phyloP scores from a whole-genome alignment of 805 yeast genomes.

The Sungouiozyma ichnusensis region DNA sequence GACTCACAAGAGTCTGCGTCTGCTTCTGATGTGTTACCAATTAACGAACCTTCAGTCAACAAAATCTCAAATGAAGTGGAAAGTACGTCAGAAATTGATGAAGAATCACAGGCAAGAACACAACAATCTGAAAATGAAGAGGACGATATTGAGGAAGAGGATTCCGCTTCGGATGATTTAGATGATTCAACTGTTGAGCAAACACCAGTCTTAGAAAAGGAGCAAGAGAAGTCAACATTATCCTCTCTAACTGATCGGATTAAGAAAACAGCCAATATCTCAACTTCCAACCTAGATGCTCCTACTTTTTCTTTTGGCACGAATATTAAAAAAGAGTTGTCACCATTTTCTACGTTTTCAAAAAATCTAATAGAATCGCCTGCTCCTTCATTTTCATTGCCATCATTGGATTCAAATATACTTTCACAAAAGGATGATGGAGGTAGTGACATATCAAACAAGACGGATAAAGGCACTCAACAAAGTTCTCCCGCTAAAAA shows the following conservation, averaged over 20 bases:
- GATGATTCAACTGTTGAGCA: conserved; percentile 19
- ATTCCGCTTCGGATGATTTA: conserved; percentile 4
- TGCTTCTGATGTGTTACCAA: not conserved
- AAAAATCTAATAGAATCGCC: conserved; percentile 12
- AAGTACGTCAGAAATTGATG: not conserved
- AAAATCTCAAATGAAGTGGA: not conserved
- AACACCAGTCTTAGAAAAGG: conserved; percentile 6
- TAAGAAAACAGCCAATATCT: conserved; percentile 20
- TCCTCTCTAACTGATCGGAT: conserved; percentile 19
- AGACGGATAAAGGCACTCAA: too few species aligned
- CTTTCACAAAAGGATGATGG: not conserved
- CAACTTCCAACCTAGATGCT: conserved; percentile 6
- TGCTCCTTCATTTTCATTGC: conserved; percentile 4
- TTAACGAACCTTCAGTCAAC: not conserved
- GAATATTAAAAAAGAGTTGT: conserved; percentile 4
- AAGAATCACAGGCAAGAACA: conserved; percentile 2
- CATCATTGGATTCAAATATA: not conserved
- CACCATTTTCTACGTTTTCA: conserved; percentile 22
- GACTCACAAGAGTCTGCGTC: conserved; percentile 1
- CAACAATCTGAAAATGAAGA: conserved; percentile 2
- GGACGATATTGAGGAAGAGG: not conserved
- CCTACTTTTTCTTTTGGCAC: conserved; percentile 2
- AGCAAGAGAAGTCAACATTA: conserved; percentile 6
- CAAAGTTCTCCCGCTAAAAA: too few species aligned
- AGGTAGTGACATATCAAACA: not conserved